Evolutionary conservation across 2,329 filamentous ascomycete genomes (phyloP), one percentile per base, ranked within the genome.

Genomic region (Leptographium galeiforme): DNA sequence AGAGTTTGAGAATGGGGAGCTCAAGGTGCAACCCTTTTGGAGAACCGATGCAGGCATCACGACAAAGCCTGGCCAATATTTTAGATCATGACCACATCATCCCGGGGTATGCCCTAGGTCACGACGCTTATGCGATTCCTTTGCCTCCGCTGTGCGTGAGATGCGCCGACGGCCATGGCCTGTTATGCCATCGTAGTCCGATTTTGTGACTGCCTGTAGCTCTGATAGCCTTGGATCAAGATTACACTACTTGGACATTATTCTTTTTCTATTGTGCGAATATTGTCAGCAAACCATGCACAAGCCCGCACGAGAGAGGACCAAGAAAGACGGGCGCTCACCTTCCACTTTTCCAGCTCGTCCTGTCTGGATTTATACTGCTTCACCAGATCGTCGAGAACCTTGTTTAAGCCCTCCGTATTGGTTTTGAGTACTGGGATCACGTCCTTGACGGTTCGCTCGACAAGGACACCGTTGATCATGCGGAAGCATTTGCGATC

Each of bases 331-430:
- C 8, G 11, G 8, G 18, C 2, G 53, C 81, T 55, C 71, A 94
- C 91, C 88, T 98, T 98, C 93, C 93, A 98, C 69, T 85, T 90
- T 67, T 98, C 91, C 75, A 98, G 80, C 66, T 98, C 93, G 44
- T 89, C 82, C 68, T 98, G 90, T 71, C 95, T 95, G 36, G 76
- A 72, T 74, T 95, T 95, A 76, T 97, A 97, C 71, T 95, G 89
- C 77, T 95, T 96, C 60, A 97, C 79, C 58, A 98, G 72, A 67
- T 96, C 91, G 58, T 96, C 90, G 53, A 97, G 74, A 34, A 97
- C 89, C 71, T 95, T 94, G 71, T 86, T 93, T 65, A 98, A 67
- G 2, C 93, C 91, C 58, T 97, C 91, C 32, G 89, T 87, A 67
- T 98, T 97, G 19, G 89, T 97, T 72, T 89, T 85, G 57, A 98